Evolutionary conservation across 1,284 basidiomycete genomes (phyloP), one percentile per base, ranked within the genome.

Genomic region (Taiwanofungus camphoratus): DNA sequence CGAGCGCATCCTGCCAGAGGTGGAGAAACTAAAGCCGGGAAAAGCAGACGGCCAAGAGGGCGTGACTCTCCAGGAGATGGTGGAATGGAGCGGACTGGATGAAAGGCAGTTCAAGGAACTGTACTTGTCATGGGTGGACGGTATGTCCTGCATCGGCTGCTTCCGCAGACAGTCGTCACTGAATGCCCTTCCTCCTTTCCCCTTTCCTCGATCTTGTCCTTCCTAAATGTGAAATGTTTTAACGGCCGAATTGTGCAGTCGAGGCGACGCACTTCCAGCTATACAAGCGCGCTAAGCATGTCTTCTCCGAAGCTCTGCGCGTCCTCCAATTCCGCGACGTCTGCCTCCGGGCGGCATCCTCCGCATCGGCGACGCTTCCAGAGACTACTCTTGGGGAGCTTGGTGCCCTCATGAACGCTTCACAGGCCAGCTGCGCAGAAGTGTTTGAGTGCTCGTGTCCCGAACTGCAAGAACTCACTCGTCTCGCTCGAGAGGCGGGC

Each of bases 401-500:
- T 5, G 92, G 89, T 18, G 58, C 59, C 12, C 64, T 93, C 37
- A 88, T 94, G 83, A 80, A 90, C 57, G 76, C 76, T 44, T 88
- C 84, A 12, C 88, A 92, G 57, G 66, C 65, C 38, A 82, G 78
- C 54, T 90, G 88, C 60, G 59, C 75, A 23, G 62, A 72, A 38
- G 60, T 86, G 6, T 92, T 76, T 57, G 80, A 92, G 50, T 91
- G 86, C 62, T 89, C 87, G 6, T 87, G 85, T 56, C 73, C 78
- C 1, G 85, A 91, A 62, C 67, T 93, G 13, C 79, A 94, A 58
- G 63, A 76, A 53, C 71, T 94, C 12, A 74, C 74, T 9, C 56
- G 53, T 58, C 60, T 93, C 52, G 73, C 77, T n/a, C 65, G 71
- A 41, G 67, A 74, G 15, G 75, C 80, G 3, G 90, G 90, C 8